Evolutionary conservation across 345 rosid species (phyloP).

Genomic region (Acer yangbiense): DNA sequence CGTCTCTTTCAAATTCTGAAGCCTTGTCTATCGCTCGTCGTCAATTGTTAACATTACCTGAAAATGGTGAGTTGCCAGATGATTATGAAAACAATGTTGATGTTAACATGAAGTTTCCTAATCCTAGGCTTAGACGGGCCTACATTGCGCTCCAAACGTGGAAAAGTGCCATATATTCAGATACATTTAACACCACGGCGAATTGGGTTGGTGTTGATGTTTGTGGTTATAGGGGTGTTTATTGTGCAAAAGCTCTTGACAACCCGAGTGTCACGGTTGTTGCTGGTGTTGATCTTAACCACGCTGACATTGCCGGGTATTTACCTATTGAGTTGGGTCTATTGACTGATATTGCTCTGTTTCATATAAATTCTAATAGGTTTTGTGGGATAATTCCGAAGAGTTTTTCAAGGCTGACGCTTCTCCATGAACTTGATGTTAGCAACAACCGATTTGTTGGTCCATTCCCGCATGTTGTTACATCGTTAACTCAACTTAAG

Average conservation of each 20-base stretch:
- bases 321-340: slow-evolving; percentile 61
- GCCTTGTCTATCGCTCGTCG: slow-evolving; percentile 40
- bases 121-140: slow-evolving; percentile 47
- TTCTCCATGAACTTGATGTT: slow-evolving; percentile 62
- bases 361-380: slow-evolving; percentile 71
- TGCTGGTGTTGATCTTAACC: slow-evolving; percentile 71
- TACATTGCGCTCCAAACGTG: slow-evolving; percentile 67
- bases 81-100: slow-evolving; percentile 32
- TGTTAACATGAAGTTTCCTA: slow-evolving; percentile 41
- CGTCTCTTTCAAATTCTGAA: slow-evolving; percentile 34
- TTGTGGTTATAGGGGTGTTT: slow-evolving; percentile 62
- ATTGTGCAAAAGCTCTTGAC: slow-evolving; percentile 57
- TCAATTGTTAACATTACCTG: slow-evolving; percentile 34
- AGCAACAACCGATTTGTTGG: slow-evolving; percentile 75
- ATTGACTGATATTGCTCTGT: slow-evolving; percentile 58
- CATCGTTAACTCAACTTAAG: slow-evolving; percentile 45
- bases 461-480: slow-evolving; percentile 43
- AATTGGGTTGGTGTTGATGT: slow-evolving; percentile 69
- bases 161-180: slow-evolving; percentile 60
- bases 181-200: slow-evolving; percentile 49
- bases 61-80: slow-evolving; percentile 32
- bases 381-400: slow-evolving; percentile 70
- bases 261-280: slow-evolving; percentile 45
- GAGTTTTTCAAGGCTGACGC: slow-evolving; percentile 42
- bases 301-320: slow-evolving; percentile 64